Conservation (phyloP, 371 early-diverging fungal genomes). For the Umbelopsis sp. region DNA sequence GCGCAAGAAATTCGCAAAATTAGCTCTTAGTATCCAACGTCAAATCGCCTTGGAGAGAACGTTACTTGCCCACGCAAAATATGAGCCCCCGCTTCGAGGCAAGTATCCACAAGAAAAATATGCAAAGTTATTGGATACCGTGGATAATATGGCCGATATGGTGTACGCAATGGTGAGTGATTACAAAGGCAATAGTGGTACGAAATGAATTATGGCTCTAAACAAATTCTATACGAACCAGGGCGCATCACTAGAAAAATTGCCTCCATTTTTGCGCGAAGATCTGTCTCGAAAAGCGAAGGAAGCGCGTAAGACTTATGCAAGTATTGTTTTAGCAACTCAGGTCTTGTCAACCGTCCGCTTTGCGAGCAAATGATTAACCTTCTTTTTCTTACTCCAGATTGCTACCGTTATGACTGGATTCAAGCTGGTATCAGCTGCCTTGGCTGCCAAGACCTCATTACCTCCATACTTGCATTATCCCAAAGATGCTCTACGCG, state of each 20-base stretch:
- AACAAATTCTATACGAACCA: background rate
- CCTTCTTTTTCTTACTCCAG: constrained; percentile 22
- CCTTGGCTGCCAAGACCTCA: constrained; percentile 41
- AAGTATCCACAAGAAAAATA: constrained; percentile 39
- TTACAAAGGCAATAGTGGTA: background rate
- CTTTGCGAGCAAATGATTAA: background rate
- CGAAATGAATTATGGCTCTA: background rate
- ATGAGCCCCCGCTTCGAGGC: constrained; percentile 48
- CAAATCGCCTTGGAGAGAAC: constrained; percentile 42
- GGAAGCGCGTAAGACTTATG: constrained; percentile 44
- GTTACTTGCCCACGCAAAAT: constrained; percentile 31
- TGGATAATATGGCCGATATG: constrained; percentile 48
- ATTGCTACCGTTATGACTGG: constrained; percentile 44
- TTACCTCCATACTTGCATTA: constrained; percentile 46
- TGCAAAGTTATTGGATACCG: constrained; percentile 32
- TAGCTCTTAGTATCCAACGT: constrained; percentile 37
- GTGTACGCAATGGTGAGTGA: constrained; percentile 39
- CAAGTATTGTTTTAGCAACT: constrained; percentile 22
- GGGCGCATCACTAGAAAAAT: background rate
- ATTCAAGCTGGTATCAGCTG: constrained; percentile 42
- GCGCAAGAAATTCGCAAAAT: constrained; percentile 31
- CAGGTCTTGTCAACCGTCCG: background rate
- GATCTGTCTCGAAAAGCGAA: constrained; percentile 1
- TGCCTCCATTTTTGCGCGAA: background rate
- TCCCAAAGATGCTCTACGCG: constrained; percentile 26